phyloP scores from a whole-genome alignment of 768 basidiomycete genomes.

The Mrakia blollopis region DNA sequence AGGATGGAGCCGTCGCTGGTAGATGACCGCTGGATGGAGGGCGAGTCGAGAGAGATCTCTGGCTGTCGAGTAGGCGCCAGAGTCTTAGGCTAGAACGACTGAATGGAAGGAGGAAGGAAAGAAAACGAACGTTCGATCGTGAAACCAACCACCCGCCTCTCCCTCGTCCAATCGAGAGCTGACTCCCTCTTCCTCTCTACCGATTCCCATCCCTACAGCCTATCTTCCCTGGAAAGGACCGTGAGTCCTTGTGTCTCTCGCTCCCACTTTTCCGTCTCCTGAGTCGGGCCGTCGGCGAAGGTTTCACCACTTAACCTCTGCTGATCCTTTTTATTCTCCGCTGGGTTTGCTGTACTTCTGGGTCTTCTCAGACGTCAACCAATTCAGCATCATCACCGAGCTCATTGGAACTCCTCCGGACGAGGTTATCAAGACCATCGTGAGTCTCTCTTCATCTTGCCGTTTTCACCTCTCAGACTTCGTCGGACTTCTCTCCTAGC shows the following conservation, averaged over 20 bases:
- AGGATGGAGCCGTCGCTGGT: too few relatives aligned
- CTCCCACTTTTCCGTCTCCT: not conserved
- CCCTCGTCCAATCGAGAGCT: not conserved
- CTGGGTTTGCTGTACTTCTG: not conserved
- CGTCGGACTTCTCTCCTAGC: not conserved
- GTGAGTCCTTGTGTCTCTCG: slow-evolving; percentile 55
- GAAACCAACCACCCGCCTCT: not conserved
- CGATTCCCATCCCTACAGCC: slow-evolving; percentile 47
- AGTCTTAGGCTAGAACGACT: too few relatives aligned
- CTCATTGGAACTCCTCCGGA: slow-evolving; percentile 96
- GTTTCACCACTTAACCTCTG: not conserved
- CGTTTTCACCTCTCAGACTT: not conserved
- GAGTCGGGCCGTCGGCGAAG: not conserved
- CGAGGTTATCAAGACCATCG: slow-evolving; percentile 98
- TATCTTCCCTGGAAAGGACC: slow-evolving; percentile 97
- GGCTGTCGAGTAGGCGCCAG: too few relatives aligned
- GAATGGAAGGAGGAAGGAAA: too few relatives aligned
- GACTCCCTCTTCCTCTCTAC: not conserved
- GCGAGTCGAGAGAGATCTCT: too few relatives aligned
- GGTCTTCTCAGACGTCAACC: slow-evolving; percentile 76
- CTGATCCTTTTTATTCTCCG: not conserved
- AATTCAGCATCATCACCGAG: slow-evolving; percentile 99
- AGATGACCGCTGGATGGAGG: too few relatives aligned
- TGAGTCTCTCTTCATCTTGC: slow-evolving; percentile 49
- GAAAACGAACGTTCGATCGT: too few relatives aligned